Base-by-base conservation (phyloP, 2,329 filamentous ascomycete genomes). In the Pseudogymnoascus destructans region DNA sequence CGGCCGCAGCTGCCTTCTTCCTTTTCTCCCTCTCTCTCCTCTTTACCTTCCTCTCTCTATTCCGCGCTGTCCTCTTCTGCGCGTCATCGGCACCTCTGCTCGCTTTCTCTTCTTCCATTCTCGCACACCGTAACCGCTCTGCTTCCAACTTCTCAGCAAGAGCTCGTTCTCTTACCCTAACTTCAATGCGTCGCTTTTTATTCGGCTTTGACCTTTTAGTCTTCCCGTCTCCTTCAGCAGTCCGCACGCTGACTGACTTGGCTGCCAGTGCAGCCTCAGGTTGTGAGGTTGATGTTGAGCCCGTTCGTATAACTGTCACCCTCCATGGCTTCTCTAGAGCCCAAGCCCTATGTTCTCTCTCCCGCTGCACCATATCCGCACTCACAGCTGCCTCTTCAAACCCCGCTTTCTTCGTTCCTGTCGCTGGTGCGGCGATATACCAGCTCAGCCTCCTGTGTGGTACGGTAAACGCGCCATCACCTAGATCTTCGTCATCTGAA, bases 21-120 rank as follows among this genome's bases (percentile, higher is more conserved):
- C 36, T 33, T 52, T 58, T 58, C 57, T 58, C 57, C 27, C 42
- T 58, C 19, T 27, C 77, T 66, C 75, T 80, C 62, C 76, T 79
- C 70, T 84, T 84, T 42, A 76, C 74, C 64, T 76, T 75, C 65
- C 75, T 74, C 64, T 77, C 68, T 59, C 79, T 70, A 63, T 85
- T 85, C 62, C 81, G 66, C 63, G 79, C 73, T 70, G 81, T 81
- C 72, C 81, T 82, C 73, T 83, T 84, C 58, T 82, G 79, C 64
- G 73, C 75, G 27, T 82, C 63, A 55, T 77, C 75, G 63, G 80
- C 76, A 65, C 81, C 79, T 68, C 80, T 84, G 15, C 73, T 72
- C 61, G 72, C 62, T 55, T 70, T 64, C 58, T 73, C 70, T 62
- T 71, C 73, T 62, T 68, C 72, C 23, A 66, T 70, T 3, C 66